These are phyloP conservation scores for Paramecium caudatum DNA, from an alignment of 73 alveolate genomes.

Conservation along the genomic window DNA sequence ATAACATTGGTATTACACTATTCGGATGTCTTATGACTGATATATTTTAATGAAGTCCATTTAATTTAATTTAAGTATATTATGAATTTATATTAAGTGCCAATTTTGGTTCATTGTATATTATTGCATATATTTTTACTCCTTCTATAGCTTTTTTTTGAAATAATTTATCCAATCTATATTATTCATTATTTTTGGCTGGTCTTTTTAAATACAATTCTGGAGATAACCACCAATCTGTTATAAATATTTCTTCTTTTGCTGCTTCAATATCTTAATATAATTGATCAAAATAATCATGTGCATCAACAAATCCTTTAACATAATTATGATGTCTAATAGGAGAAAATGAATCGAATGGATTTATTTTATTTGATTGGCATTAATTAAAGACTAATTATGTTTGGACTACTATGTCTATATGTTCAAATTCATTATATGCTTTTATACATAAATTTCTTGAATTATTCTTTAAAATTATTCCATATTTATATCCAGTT, in stretches of 20 bases:
- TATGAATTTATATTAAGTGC: constrained; percentile 84
- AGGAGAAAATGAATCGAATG: constrained; percentile 78
- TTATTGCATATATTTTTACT: constrained; percentile 86
- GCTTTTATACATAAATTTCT: constrained; percentile 64
- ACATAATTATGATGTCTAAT: constrained; percentile 64
- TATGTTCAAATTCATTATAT: background rate
- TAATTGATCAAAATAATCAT: constrained; percentile 79
- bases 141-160: constrained; percentile 85
- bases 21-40: constrained; percentile 90
- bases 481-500: constrained; percentile 72
- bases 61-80: constrained; percentile 79
- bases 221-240: constrained; percentile 85
- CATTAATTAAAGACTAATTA: constrained; percentile 56
- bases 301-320: constrained; percentile 81
- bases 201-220: constrained; percentile 75
- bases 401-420: constrained; percentile 64
- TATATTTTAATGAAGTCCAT: constrained; percentile 85
- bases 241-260: constrained; percentile 77
- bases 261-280: constrained; percentile 79
- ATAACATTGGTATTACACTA: constrained; percentile 81
- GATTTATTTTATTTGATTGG: constrained; percentile 32
- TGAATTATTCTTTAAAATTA: constrained; percentile 57
- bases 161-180: constrained; percentile 76
- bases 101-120: constrained; percentile 84
- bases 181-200: background rate